Conservation (phyloP, 306 rosid species). For the Quercus suber region DNA sequence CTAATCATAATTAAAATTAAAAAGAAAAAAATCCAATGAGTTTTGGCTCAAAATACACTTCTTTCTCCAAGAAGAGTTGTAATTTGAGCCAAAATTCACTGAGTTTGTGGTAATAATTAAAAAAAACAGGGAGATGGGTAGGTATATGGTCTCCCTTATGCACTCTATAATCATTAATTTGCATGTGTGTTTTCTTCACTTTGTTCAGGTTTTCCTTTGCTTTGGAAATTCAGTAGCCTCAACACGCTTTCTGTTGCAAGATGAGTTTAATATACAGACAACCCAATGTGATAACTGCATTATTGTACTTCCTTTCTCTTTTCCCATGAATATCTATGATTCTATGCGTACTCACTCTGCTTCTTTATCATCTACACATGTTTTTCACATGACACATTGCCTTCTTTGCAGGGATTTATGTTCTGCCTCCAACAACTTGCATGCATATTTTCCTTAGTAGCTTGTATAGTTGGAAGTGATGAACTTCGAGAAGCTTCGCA, state of each 20-base stretch:
- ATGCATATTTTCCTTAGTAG: conserved; percentile 80
- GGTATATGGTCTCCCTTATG: background rate
- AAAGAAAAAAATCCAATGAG: no score
- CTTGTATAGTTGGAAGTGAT: conserved; percentile 65
- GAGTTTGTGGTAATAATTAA: no score
- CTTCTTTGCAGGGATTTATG: conserved; percentile 62
- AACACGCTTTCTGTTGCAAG: conserved; percentile 88
- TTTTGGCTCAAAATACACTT: no score
- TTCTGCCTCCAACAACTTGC: conserved; percentile 77
- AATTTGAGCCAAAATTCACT: no score
- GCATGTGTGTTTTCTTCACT: background rate
- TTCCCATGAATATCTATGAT: background rate
- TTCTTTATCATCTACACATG: background rate
- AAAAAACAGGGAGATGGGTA: background rate
- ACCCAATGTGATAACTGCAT: conserved; percentile 88
- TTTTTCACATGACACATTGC: background rate
- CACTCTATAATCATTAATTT: background rate
- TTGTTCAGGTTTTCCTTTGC: conserved; percentile 74
- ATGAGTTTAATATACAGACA: conserved; percentile 90
- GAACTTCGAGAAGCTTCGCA: conserved; percentile 73
- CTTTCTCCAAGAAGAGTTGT: no score
- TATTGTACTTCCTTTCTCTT: conserved; percentile 52
- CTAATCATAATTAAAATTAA: background rate
- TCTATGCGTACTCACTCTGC: background rate
- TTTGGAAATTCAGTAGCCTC: conserved; percentile 89